Conservation (phyloP, 129 eudicot species). For the Oenanthe sinensis region DNA sequence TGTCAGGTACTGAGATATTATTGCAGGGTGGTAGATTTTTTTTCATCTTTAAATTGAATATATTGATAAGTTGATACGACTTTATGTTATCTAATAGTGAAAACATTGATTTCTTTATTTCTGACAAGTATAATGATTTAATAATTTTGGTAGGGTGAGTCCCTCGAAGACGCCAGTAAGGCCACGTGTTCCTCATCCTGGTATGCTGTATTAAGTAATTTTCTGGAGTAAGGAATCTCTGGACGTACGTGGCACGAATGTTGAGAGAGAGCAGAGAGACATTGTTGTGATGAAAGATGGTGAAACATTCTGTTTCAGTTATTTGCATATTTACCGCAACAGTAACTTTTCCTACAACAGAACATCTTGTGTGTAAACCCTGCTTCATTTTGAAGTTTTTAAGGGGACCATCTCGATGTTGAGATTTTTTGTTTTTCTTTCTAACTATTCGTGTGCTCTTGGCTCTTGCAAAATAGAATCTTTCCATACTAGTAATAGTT, state of each 20-base stretch:
- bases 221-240: constrained; percentile 13
- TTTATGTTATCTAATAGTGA: background rate
- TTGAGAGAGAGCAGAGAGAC: constrained; percentile 33
- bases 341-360: constrained; percentile 1
- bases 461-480: constrained; percentile 29
- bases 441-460: constrained; percentile 8
- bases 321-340: constrained; percentile 14
- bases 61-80: background rate
- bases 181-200: constrained; percentile 59
- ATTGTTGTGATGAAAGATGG: constrained; percentile 27
- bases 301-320: constrained; percentile 25
- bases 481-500: background rate
- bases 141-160: constrained; percentile 62
- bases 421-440: constrained; percentile 14
- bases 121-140: background rate
- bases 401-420: constrained; percentile 20
- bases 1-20: constrained; percentile 47
- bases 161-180: constrained; percentile 99
- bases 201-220: constrained; percentile 31
- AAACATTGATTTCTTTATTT: background rate
- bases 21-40: background rate
- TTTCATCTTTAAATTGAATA: background rate
- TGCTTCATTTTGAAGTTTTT: constrained; percentile 17
- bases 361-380: constrained; percentile 13
- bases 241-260: constrained; percentile 18